Evolutionary conservation across 2,329 filamentous ascomycete genomes (phyloP).

Genomic region (Rutstroemia sp.): DNA sequence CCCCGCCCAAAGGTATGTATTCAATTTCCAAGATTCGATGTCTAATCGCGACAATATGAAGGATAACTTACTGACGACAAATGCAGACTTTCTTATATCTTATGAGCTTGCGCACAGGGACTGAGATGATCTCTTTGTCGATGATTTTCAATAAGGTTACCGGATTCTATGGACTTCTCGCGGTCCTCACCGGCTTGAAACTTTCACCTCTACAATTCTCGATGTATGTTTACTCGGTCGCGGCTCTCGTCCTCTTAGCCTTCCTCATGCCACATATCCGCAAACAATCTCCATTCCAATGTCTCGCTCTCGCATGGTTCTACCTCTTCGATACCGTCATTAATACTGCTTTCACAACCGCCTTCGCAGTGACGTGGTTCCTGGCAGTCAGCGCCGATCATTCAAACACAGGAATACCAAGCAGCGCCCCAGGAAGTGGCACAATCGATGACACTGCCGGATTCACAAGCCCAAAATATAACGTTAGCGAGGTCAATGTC

Average conservation of each 20-base stretch:
- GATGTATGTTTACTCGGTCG: slow-evolving; percentile 84
- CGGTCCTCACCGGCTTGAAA: slow-evolving; percentile 77
- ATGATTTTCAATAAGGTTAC: slow-evolving; percentile 89
- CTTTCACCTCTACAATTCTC: slow-evolving; percentile 78
- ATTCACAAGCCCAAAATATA: slow-evolving; percentile 56
- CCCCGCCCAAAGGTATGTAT: slow-evolving; percentile 27
- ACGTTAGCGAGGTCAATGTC: slow-evolving; percentile 50
- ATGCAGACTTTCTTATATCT: slow-evolving; percentile 73
- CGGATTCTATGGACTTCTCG: slow-evolving; percentile 83
- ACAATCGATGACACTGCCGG: slow-evolving; percentile 54
- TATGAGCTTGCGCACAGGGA: slow-evolving; percentile 79
- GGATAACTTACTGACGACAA: slow-evolving; percentile 12
- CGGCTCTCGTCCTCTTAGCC: slow-evolving; percentile 59
- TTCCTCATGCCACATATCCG: slow-evolving; percentile 75
- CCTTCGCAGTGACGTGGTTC: slow-evolving; percentile 84
- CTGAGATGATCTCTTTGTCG: slow-evolving; percentile 75
- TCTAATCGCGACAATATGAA: not conserved
- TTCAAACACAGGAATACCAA: slow-evolving; percentile 35
- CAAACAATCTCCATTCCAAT: slow-evolving; percentile 69
- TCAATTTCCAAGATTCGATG: not conserved
- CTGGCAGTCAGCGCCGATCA: slow-evolving; percentile 47
- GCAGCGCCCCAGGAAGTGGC: slow-evolving; percentile 29
- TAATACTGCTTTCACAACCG: slow-evolving; percentile 73
- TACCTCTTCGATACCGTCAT: slow-evolving; percentile 77
- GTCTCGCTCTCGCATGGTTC: slow-evolving; percentile 74